phyloP scores from a whole-genome alignment of 208 protist genomes.

The Trypanosoma rangeli region DNA sequence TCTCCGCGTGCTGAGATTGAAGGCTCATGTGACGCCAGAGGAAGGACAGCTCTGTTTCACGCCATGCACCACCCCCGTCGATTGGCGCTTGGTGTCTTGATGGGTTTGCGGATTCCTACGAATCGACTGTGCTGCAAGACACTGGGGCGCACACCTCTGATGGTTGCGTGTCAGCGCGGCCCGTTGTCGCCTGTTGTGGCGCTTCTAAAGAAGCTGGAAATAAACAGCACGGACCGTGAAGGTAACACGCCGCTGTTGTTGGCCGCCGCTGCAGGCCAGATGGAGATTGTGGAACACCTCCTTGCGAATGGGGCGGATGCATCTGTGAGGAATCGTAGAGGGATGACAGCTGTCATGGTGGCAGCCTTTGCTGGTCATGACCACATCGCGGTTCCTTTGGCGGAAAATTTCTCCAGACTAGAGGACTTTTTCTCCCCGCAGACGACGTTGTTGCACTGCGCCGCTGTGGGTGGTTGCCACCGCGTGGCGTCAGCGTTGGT shows the following conservation, averaged over 20 bases:
- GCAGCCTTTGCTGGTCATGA: conserved; percentile 65
- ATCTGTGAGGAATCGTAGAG: conserved; percentile 35
- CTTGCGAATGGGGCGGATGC: conserved; percentile 57
- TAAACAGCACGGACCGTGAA: conserved; percentile 34
- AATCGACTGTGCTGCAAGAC: conserved; percentile 42
- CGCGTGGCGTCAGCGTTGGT: conserved; percentile 41
- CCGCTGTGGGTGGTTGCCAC: conserved; percentile 58
- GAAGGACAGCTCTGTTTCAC: conserved; percentile 61
- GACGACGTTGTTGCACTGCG: conserved; percentile 75
- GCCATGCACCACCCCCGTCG: conserved; percentile 46
- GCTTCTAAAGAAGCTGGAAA: conserved; percentile 45
- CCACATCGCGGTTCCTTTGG: conserved; percentile 55
- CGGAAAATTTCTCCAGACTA: conserved; percentile 51
- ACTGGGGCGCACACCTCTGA: conserved; percentile 64
- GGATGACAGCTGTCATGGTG: conserved; percentile 71
- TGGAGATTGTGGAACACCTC: conserved; percentile 58
- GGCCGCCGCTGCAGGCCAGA: conserved; percentile 56
- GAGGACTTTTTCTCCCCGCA: conserved; percentile 40
- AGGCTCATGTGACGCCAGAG: conserved; percentile 46
- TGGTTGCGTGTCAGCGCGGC: conserved; percentile 58
- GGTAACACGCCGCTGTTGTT: conserved; percentile 79
- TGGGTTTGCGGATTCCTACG: conserved; percentile 48
- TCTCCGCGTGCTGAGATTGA: conserved; percentile 65
- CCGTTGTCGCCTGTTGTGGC: conserved; percentile 31
- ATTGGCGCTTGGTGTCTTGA: conserved; percentile 49